These are phyloP conservation scores for Claviceps sp. DNA, from an alignment of 2,329 filamentous ascomycete genomes.

Conservation along the genomic window DNA sequence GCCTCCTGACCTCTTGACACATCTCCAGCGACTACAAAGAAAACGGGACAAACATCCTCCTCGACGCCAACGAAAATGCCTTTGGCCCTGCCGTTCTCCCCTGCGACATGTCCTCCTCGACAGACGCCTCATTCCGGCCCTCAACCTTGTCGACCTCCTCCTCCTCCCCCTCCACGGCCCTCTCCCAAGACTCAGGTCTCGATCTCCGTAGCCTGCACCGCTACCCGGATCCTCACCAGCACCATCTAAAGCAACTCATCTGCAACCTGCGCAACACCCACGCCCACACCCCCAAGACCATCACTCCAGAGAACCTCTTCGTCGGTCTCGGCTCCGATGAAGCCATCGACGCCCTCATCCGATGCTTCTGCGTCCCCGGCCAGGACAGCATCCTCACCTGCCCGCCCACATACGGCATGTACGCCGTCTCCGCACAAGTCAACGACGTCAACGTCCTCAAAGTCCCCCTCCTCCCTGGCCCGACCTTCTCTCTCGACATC, in stretches of 20 bases:
- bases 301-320: slow-evolving; percentile 76
- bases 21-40: slow-evolving; percentile 85
- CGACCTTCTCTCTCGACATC: slow-evolving; percentile 62
- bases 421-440: slow-evolving; percentile 82
- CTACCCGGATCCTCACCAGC: slow-evolving; percentile 94
- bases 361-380: slow-evolving; percentile 83
- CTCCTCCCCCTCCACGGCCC: slow-evolving; percentile 19
- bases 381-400: slow-evolving; percentile 86
- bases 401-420: slow-evolving; percentile 98
- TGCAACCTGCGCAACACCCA: slow-evolving; percentile 81
- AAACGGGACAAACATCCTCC: slow-evolving; percentile 81
- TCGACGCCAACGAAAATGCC: too few species aligned
- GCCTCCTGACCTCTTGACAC: slow-evolving; percentile 3
- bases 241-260: slow-evolving; percentile 70
- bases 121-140: slow-evolving; percentile 48
- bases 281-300: slow-evolving; percentile 57
- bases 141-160: slow-evolving; percentile 38
- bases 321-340: slow-evolving; percentile 94
- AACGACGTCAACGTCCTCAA: slow-evolving; percentile 83
- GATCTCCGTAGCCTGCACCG: slow-evolving; percentile 77
- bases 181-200: slow-evolving; percentile 25
- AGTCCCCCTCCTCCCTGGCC: slow-evolving; percentile 63
- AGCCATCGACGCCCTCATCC: slow-evolving; percentile 85
- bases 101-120: too few species aligned
- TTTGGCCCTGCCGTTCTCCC: too few species aligned